Base-by-base conservation (phyloP, 2,329 filamentous ascomycete species). In the Colletotrichum sp. region DNA sequence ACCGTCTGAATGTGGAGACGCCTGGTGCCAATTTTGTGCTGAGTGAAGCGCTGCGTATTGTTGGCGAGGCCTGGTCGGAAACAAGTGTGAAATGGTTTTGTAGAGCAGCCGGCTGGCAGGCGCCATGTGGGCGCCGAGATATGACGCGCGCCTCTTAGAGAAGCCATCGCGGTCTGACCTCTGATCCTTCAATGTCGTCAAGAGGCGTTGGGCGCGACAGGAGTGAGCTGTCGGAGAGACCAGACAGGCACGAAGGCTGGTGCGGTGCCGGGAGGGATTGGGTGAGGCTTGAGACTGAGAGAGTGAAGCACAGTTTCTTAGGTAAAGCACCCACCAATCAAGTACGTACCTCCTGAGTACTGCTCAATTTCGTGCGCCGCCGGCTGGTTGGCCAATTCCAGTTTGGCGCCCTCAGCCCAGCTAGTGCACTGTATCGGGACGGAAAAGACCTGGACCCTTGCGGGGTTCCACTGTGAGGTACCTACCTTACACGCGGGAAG, bases 1-100 rank as follows among this genome's bases (percentile, higher is more conserved):
- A 80, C 75, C 52, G 82, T 77, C 61, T 80, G 78, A 71, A 86
- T 77, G 67, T 86, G 84, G 71, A 87, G 52, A 16, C 66, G 56
- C 36, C 76, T 76, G 16, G 24, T 26, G 58, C 60, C 60, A 4
- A 13, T 16, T 6, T 13, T 36, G 15, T 16, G 36, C 15, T 69
- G 73, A 13, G 34, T 18, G n/a, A 43, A 32, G 24, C 18, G n/a
- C 10, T 32, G 62, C 8, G 26, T 24, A 5, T 15, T 32, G 16
- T 52, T 18, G 18, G n/a, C 24, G 24, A 65, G 34, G 12, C 24
- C 48, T 30, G 70, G 73, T 28, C 73, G 73, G 28, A 73, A 32
- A 38, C 34, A 69, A 16, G 65, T 24, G 30, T 61, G 60, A 3
- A 69, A 61, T n/a, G 70, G 65, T 8, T 48, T 61, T 69, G 62